phyloP scores from a whole-genome alignment of 1,284 basidiomycete species.

The Chondrostereum purpureum region DNA sequence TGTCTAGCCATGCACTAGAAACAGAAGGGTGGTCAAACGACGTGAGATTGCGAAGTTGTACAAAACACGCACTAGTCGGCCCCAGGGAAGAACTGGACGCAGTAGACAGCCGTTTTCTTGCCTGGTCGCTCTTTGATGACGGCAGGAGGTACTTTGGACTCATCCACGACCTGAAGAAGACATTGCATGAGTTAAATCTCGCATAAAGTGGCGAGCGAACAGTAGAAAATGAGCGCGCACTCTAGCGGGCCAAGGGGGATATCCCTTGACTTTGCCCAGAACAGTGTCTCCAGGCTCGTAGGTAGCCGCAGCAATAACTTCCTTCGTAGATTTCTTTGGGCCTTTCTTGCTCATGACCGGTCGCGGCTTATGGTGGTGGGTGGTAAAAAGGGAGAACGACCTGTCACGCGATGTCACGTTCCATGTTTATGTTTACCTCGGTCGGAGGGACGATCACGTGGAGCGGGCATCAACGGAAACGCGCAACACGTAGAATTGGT shows the following conservation, averaged over 20 bases:
- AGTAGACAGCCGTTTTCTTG: constrained; percentile 70
- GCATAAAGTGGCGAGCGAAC: background rate
- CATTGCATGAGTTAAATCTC: constrained; percentile 13
- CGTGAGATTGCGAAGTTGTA: background rate
- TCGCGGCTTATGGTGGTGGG: background rate
- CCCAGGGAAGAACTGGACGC: constrained; percentile 83
- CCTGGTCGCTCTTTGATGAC: constrained; percentile 69
- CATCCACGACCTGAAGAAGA: constrained; percentile 67
- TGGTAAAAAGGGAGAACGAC: background rate
- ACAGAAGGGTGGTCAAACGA: background rate
- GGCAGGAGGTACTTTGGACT: constrained; percentile 48
- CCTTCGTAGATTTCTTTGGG: constrained; percentile 28
- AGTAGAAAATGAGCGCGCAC: constrained; percentile 45
- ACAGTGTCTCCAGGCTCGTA: constrained; percentile 69
- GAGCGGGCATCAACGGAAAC: too few relatives aligned
- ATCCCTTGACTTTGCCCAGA: constrained; percentile 89
- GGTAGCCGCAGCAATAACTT: constrained; percentile 14
- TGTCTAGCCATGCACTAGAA: constrained; percentile 75
- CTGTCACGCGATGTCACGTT: background rate
- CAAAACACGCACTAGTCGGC: constrained; percentile 71
- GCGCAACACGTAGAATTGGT: too few relatives aligned
- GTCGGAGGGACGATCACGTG: background rate
- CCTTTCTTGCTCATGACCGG: constrained; percentile 53
- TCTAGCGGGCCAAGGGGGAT: constrained; percentile 88
- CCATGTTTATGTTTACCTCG: background rate